A percentile compares a stretch with the other conserved stretches of the same genome.
phyloP scores from a whole-genome alignment of 192 early-diverging fungal genomes.

The Jimgerdemannia flammicorona region DNA sequence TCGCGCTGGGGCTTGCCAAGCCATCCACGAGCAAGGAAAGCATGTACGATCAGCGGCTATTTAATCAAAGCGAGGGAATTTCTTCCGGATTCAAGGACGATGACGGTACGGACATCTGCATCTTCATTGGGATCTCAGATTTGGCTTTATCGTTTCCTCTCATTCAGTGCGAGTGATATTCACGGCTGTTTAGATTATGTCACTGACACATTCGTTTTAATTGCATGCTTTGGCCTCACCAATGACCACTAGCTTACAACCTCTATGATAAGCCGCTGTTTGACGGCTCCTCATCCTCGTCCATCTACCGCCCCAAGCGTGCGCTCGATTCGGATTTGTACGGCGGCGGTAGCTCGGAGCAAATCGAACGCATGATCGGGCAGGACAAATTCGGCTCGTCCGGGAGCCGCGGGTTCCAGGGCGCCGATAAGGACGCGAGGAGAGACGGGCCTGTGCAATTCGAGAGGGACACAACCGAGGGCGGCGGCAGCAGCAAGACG shows the following conservation, averaged over 20 bases:
- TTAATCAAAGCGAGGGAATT: slow-evolving; percentile 87
- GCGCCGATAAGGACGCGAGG: slow-evolving; percentile 54
- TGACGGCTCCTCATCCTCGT: slow-evolving; percentile 50
- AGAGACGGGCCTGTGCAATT: slow-evolving; percentile 90
- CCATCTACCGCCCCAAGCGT: slow-evolving; percentile 79
- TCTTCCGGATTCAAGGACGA: slow-evolving; percentile 86
- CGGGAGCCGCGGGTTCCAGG: slow-evolving; percentile 62
- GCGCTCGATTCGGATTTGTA: slow-evolving; percentile 54
- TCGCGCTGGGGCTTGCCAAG: slow-evolving; percentile 94
- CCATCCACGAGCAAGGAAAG: slow-evolving; percentile 86
- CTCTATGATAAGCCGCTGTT: slow-evolving; percentile 98
- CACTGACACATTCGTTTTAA: neutral
- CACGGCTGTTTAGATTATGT: neutral
- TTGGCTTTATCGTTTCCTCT: neutral
- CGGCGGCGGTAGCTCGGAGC: slow-evolving; percentile 62
- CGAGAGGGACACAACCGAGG: slow-evolving; percentile 65
- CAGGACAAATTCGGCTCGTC: slow-evolving; percentile 59
- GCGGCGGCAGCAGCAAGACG: slow-evolving; percentile 10
- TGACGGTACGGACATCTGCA: slow-evolving; percentile 43
- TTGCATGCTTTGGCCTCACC: neutral
- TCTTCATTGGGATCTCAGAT: neutral
- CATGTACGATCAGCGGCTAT: slow-evolving; percentile 92
- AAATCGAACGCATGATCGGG: slow-evolving; percentile 64
- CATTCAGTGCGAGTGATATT: neutral
- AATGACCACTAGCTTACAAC: slow-evolving; percentile 57